These are phyloP conservation scores for Colletotrichum graminicola DNA, from an alignment of 2,329 filamentous ascomycete genomes.

Conservation along the genomic window DNA sequence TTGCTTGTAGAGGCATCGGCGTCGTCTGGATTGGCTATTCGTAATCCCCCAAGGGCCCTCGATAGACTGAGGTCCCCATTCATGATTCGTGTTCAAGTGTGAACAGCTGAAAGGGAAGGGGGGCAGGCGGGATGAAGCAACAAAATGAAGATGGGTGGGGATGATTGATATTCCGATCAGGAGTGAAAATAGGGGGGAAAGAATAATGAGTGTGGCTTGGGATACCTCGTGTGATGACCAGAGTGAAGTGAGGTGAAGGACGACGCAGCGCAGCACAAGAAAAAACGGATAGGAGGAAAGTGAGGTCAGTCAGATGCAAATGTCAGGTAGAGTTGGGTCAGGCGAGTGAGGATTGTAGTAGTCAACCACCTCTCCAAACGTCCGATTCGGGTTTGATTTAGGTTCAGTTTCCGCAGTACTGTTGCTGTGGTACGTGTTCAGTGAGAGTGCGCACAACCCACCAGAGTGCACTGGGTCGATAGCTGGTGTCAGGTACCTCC, in stretches of 20 bases:
- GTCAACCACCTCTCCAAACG: conserved; percentile 16
- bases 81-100: conserved; percentile 67
- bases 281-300: conserved; percentile 30
- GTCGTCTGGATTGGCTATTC: conserved; percentile 92
- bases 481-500: conserved; percentile 5
- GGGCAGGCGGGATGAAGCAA: conserved; percentile 4
- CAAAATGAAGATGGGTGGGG: conserved; percentile 22
- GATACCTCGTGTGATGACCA: conserved; percentile 16
- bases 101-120: conserved; percentile 9
- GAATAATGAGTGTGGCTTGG: conserved; percentile 24
- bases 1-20: conserved; percentile 47
- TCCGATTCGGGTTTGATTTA: conserved; percentile 10
- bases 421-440: neutral
- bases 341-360: conserved; percentile 2
- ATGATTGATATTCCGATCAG: conserved; percentile 9
- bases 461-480: neutral
- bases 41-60: conserved; percentile 90
- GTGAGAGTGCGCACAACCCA: neutral
- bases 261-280: conserved; percentile 25
- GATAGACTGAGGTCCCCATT: conserved; percentile 93
- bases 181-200: neutral
- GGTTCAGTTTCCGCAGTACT: conserved; percentile 14
- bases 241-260: conserved; percentile 27
- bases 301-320: conserved; percentile 14
- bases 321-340: conserved; percentile 9